Percentiles rank a stretch among this genome's conserved stretches.
These are phyloP conservation scores for Mycosphaerella sp. DNA, from an alignment of 2,329 filamentous ascomycete genomes.

Conservation along the genomic window DNA sequence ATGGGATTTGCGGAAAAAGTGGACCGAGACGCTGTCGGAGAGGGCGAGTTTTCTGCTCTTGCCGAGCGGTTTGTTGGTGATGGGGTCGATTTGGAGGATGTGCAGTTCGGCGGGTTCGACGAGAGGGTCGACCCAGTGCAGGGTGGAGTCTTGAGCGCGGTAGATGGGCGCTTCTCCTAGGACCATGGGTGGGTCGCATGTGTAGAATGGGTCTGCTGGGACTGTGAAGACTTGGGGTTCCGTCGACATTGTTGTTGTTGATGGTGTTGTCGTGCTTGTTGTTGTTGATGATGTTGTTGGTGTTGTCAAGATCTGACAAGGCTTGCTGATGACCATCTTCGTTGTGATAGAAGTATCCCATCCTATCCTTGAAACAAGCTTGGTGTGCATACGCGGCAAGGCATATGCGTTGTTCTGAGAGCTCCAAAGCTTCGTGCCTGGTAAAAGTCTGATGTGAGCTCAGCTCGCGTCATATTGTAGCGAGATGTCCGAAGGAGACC, in stretches of 20 bases:
- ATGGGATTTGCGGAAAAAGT: constrained; percentile 3
- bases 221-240: neutral
- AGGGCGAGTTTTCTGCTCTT: neutral
- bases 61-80: neutral
- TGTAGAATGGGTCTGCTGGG: neutral
- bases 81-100: neutral
- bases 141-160: constrained; percentile 1
- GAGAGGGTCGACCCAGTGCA: constrained; percentile 8
- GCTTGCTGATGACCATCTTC: no score
- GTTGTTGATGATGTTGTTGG: no score
- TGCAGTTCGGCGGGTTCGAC: constrained; percentile 2
- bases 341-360: no score
- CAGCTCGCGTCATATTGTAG: no score
- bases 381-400: no score
- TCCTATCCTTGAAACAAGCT: no score
- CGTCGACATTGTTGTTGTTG: neutral
- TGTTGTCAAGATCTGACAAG: no score
- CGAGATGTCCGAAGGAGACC: no score
- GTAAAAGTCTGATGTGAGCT: no score
- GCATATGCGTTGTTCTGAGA: no score
- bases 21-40: constrained; percentile 5
- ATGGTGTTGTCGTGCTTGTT: no score
- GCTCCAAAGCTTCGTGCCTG: no score
- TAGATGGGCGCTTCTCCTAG: constrained; percentile 7
- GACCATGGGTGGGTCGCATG: constrained; percentile 4